Percentiles rank a stretch among this genome's conserved stretches.
phyloP scores from a whole-genome alignment of 2,329 filamentous ascomycete species.

The Emergomyces africanus region DNA sequence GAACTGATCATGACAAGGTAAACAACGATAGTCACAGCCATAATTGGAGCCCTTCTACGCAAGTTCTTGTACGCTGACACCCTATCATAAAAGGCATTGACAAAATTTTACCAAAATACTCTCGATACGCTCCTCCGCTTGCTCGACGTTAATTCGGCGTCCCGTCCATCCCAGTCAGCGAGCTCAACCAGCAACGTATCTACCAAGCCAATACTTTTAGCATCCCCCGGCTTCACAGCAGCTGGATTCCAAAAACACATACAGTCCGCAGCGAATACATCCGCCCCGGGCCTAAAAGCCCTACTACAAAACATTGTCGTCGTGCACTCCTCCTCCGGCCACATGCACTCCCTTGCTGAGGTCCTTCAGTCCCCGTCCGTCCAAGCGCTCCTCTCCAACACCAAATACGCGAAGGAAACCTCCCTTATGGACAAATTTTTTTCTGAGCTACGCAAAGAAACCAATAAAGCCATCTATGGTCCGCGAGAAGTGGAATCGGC shows the following conservation, averaged over 20 bases:
- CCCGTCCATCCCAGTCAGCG: conserved; percentile 25
- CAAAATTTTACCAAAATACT: conserved; percentile 65
- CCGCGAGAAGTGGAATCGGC: conserved; percentile 68
- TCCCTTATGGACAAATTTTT: conserved; percentile 75
- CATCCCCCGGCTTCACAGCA: conserved; percentile 81
- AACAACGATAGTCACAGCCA: conserved; percentile 2
- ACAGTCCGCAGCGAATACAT: conserved; percentile 46
- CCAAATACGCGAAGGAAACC: conserved; percentile 77
- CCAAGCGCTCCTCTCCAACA: conserved; percentile 63
- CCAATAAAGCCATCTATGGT: conserved; percentile 85
- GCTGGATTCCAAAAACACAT: conserved; percentile 67
- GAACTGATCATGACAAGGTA: conserved; percentile 38
- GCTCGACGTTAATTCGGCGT: conserved; percentile 52
- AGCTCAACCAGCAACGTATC: conserved; percentile 37
- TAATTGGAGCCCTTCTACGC: neutral
- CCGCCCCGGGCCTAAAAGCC: conserved; percentile 53
- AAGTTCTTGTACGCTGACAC: neutral
- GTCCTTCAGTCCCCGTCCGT: conserved; percentile 73
- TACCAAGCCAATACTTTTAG: conserved; percentile 58
- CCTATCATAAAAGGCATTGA: conserved; percentile 44
- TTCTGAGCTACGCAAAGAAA: conserved; percentile 64
- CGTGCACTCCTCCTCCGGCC: conserved; percentile 72
- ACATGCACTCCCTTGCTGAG: conserved; percentile 78
- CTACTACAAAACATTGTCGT: conserved; percentile 49
- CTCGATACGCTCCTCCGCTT: conserved; percentile 64